A percentile compares a stretch with the other conserved stretches of the same genome.
Evolutionary conservation across 1,284 basidiomycete species (phyloP).

Genomic region (Gymnopus androsaceus): DNA sequence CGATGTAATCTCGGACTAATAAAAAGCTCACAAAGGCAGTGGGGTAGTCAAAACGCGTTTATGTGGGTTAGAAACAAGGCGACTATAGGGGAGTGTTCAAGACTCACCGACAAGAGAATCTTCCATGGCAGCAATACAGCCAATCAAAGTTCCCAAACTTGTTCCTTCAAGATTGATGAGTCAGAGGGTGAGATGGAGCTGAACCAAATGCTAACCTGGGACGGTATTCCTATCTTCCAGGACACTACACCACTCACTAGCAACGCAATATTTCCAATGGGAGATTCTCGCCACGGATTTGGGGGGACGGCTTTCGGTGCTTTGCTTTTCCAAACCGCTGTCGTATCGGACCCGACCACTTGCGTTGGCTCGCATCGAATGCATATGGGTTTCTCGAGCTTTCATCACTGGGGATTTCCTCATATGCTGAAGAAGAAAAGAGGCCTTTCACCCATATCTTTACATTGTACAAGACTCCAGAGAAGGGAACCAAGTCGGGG

Average conservation of each 20-base stretch:
- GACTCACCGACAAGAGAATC: conserved; percentile 51
- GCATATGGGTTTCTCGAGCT: conserved; percentile 7
- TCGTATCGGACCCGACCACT: conserved; percentile 14
- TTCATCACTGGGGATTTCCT: neutral
- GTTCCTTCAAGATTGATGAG: conserved; percentile 35
- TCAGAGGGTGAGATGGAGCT: neutral
- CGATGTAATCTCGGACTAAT: no score
- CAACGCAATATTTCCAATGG: conserved; percentile 56
- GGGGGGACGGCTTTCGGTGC: neutral
- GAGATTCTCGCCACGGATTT: conserved; percentile 35
- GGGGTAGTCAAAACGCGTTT: conserved; percentile 57
- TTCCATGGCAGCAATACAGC: conserved; percentile 51
- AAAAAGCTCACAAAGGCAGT: no score
- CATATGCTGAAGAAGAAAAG: neutral
- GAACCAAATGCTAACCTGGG: conserved; percentile 37
- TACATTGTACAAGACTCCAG: conserved; percentile 25
- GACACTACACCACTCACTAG: conserved; percentile 57
- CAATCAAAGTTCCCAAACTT: conserved; percentile 53
- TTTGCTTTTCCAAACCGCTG: conserved; percentile 12
- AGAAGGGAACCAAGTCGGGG: conserved; percentile 45
- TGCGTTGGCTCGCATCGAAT: conserved; percentile 13
- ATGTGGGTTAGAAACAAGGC: neutral
- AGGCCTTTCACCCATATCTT: neutral
- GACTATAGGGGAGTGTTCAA: neutral
- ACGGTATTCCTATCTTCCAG: conserved; percentile 58